Conservation (phyloP, 2,329 filamentous ascomycete species). For the Volutella citrinella region DNA sequence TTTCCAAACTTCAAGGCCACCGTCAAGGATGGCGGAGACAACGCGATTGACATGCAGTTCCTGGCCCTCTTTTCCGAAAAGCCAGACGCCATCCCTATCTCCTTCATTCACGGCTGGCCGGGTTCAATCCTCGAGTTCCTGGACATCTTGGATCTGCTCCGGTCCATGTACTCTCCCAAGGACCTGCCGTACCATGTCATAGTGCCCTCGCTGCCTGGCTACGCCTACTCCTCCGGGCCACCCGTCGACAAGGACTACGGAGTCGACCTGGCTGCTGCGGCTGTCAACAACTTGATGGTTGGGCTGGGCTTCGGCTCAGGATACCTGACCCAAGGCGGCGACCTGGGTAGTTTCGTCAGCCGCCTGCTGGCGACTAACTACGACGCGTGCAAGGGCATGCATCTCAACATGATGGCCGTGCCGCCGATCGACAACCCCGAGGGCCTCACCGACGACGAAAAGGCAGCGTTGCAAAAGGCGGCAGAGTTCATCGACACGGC, state of each 20-base stretch:
- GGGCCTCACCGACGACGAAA: conserved; percentile 1
- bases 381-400: conserved; percentile 9
- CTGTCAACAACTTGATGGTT: conserved; percentile 51
- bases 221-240: conserved; percentile 47
- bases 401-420: conserved; percentile 15
- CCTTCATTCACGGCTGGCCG: conserved; percentile 55
- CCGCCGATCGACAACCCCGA: conserved; percentile 7
- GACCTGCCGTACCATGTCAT: conserved; percentile 56
- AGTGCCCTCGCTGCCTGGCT: conserved; percentile 54
- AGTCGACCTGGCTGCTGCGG: conserved; percentile 25
- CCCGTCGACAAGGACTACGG: conserved; percentile 41
- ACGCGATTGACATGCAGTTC: conserved; percentile 46
- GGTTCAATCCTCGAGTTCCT: conserved; percentile 54
- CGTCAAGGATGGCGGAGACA: conserved; percentile 28
- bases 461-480: conserved; percentile 27
- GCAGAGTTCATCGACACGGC: conserved; percentile 39
- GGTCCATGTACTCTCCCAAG: conserved; percentile 44
- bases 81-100: conserved; percentile 46
- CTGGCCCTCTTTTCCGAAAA: conserved; percentile 51
- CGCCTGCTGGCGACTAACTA: conserved; percentile 31
- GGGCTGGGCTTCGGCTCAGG: conserved; percentile 48
- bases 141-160: conserved; percentile 44
- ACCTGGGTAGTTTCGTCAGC: conserved; percentile 48
- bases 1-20: conserved; percentile 45
- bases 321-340: conserved; percentile 56